Base-by-base conservation (phyloP, 306 rosid species). In the Castanospermum australe region DNA sequence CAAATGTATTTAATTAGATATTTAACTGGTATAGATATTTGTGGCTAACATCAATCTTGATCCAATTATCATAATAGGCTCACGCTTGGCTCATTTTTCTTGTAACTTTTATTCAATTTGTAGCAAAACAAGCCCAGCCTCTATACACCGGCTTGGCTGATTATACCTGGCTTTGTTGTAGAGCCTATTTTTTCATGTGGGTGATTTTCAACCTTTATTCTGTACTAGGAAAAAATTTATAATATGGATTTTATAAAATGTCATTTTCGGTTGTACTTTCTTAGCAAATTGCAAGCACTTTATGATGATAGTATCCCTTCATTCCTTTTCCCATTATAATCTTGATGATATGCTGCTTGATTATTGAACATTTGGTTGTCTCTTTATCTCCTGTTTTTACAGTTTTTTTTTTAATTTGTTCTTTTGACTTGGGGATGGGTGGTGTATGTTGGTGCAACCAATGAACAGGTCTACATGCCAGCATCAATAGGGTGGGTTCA, bases 381-480 rank as follows among this genome's bases (percentile, higher is more conserved):
- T 50, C 17, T 24, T 47, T 8, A n/a, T 69, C 54, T 24, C 7
- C 7, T 13, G 52, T 54, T 24, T 54, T 28, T 54, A 51, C 24
- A 5, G 30, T 20, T 22, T 1, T 8, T 21, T 22, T 5, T 0
- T 2, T 55, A 7, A 6, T 39, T 3, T 28, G n/a, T 59, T 10
- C 22, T 52, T 6, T 20, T 52, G 22, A 67, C 77, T 76, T 81
- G 28, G 71, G 17, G 41, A 18, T 76, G 22, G 9, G 21, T 50
- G 77, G 13, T 78, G 33, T 6, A 21, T 68, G 51, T 61, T 41
- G 21, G 12, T 68, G 57, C 52, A 35, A 78, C n/a, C 52, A 18
- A 18, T 74, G 60, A 73, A 81, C 79, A 85, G 89, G 79, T 82
- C 21, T 57, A 45, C 57, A 82, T 89, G 86, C 81, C 77, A 20